Evolutionary conservation across 2,329 filamentous ascomycete genomes (phyloP), one percentile per base, ranked within the genome.

Genomic region (Dryadomyces quercus-mongolicae): DNA sequence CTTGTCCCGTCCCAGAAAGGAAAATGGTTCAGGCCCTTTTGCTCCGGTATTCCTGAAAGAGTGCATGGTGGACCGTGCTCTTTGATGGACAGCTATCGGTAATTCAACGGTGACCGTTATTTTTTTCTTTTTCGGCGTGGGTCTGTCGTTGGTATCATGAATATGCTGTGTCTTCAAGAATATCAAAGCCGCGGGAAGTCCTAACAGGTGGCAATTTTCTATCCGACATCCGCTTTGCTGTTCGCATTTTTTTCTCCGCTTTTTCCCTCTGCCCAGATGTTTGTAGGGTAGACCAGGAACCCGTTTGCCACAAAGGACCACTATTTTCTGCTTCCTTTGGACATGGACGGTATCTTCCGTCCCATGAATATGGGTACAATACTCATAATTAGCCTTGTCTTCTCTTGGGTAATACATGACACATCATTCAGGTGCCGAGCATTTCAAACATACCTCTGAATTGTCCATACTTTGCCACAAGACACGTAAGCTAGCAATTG

Each of bases 141-240:
- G 48, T 42, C 48, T 40, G 2, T 16, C 36, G 36, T 42, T 50
- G 48, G 48, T 50, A 42, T 50, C 48, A 50, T 50, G 48, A 50
- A 50, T 10, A 50, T 50, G 36, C 36, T 40, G 6, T 12, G 36
- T 31, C n/a, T n/a, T 31, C 8, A 31, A 31, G 25, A 31, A 31
- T 31, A 31, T 31, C 25, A 31, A 31, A 31, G 25, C 31, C 13
- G 47, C 47, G 47, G 47, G 18, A 18, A 38, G 25, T 31, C 25
- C 47, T 21, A 31, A 18, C 9, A 49, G 13, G 31, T 49, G n/a
- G 31, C 47, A 49, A 49, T 49, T 18, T 38, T n/a, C 47, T 31
- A 8, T 31, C 25, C 25, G 25, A 31, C 46, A 18, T 36, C 25
- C 34, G 18, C 16, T 12, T 36, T 15, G n/a, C 25, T 18, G n/a